Conservation (phyloP, 2,329 filamentous ascomycete species). For the Fusarium abutilonis region DNA sequence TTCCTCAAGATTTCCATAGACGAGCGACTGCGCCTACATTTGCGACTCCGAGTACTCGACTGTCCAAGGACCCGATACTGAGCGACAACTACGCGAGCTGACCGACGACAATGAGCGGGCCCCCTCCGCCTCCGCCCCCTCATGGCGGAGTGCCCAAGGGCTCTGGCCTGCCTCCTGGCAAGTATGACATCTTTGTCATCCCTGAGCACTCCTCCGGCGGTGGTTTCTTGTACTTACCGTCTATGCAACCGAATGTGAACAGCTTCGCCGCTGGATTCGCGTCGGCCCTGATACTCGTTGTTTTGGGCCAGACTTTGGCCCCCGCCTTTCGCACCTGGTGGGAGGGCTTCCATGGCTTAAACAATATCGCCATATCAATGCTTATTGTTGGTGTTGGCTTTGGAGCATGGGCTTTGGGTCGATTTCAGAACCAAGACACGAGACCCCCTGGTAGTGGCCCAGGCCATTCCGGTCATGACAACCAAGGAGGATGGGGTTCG, state of each 20-base stretch:
- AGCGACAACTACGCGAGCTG: constrained; percentile 35
- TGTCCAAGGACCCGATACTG: constrained; percentile 13
- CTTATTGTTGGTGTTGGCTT: constrained; percentile 78
- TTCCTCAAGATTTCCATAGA: constrained; percentile 44
- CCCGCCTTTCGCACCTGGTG: constrained; percentile 81
- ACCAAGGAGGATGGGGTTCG: constrained; percentile 47
- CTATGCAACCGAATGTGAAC: constrained; percentile 83
- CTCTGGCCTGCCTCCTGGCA: constrained; percentile 80
- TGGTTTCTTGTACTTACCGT: constrained; percentile 94
- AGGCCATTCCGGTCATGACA: constrained; percentile 35
- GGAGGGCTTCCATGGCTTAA: constrained; percentile 73
- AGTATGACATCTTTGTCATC: constrained; percentile 98
- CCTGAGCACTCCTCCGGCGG: constrained; percentile 89
- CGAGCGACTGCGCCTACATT: constrained; percentile 35
- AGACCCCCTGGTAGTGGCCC: constrained; percentile 35
- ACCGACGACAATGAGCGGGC: constrained; percentile 60
- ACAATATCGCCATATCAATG: constrained; percentile 76
- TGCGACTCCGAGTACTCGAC: constrained; percentile 20
- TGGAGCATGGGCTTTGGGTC: constrained; percentile 74
- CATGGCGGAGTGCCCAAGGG: constrained; percentile 82
- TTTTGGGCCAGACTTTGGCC: constrained; percentile 76
- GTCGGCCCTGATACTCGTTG: constrained; percentile 76
- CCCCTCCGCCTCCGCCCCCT: constrained; percentile 86
- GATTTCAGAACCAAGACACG: constrained; percentile 50
- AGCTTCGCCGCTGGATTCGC: constrained; percentile 91